A percentile compares a stretch with the other conserved stretches of the same genome.
Conservation (phyloP, 495 filamentous ascomycete genomes). For the Cercophora samala region DNA sequence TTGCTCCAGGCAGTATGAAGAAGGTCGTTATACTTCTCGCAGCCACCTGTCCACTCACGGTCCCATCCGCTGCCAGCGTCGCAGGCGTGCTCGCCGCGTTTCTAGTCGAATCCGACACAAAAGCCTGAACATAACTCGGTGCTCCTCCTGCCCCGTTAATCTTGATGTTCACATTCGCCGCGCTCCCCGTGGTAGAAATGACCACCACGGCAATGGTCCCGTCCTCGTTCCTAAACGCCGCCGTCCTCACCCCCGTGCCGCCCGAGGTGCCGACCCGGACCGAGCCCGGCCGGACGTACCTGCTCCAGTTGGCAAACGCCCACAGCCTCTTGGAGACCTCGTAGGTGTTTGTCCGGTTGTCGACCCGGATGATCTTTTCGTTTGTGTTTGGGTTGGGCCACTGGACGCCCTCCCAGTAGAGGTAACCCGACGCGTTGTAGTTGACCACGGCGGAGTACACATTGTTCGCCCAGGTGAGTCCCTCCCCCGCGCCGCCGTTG, state of each 20-base stretch:
- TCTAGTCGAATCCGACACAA: constrained; percentile 38
- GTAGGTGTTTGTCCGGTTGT: constrained; percentile 38
- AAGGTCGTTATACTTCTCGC: constrained; percentile 39
- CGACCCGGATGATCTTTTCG: constrained; percentile 46
- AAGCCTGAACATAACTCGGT: constrained; percentile 31
- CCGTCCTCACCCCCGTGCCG: constrained; percentile 37
- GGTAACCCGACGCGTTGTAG: constrained; percentile 46
- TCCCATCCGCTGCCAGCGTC: constrained; percentile 30
- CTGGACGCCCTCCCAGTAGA: constrained; percentile 56
- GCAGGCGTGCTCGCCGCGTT: constrained; percentile 34
- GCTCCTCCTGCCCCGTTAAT: constrained; percentile 22
- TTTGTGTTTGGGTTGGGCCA: constrained; percentile 47
- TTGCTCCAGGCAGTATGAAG: constrained; percentile 22
- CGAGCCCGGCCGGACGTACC: constrained; percentile 52
- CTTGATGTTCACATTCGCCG: constrained; percentile 32
- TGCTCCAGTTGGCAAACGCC: constrained; percentile 51
- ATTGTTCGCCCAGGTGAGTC: constrained; percentile 56
- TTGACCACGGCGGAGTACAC: constrained; percentile 47
- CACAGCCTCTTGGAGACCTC: constrained; percentile 48
- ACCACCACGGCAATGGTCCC: constrained; percentile 47
- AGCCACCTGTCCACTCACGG: constrained; percentile 37
- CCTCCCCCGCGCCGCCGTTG: constrained; percentile 47
- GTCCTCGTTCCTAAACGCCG: constrained; percentile 51
- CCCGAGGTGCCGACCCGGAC: constrained; percentile 36
- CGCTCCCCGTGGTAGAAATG: constrained; percentile 43